Conservation (phyloP, 768 basidiomycete species). For the Macrolepiota fuliginosa region DNA sequence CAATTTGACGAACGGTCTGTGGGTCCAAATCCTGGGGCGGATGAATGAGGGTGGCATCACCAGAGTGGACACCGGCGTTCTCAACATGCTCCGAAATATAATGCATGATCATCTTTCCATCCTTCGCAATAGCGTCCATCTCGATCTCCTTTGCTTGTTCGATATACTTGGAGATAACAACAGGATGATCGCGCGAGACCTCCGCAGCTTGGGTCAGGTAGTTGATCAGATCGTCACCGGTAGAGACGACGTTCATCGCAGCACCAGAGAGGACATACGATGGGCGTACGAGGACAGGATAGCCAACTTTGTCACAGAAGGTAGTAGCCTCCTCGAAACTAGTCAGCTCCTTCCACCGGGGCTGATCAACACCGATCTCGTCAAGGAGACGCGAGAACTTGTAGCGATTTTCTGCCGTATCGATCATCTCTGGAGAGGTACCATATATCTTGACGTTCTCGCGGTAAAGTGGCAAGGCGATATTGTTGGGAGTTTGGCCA, state of each 20-base stretch:
- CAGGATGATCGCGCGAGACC: slow-evolving; percentile 86
- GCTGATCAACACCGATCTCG: slow-evolving; percentile 98
- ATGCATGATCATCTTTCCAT: slow-evolving; percentile 99
- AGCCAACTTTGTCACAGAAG: slow-evolving; percentile 93
- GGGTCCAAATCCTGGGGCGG: slow-evolving; percentile 98
- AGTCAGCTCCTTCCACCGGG: slow-evolving; percentile 94
- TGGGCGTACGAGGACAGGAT: slow-evolving; percentile 94
- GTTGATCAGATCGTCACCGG: slow-evolving; percentile 83
- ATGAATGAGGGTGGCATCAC: slow-evolving; percentile 96
- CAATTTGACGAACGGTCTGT: slow-evolving; percentile 92
- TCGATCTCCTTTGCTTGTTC: slow-evolving; percentile 99
- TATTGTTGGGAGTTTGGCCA: slow-evolving; percentile 98
- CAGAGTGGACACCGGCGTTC: slow-evolving; percentile 98
- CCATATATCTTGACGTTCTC: slow-evolving; percentile 99
- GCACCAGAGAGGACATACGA: slow-evolving; percentile 99
- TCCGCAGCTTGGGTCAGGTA: slow-evolving; percentile 95
- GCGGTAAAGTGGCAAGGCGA: slow-evolving; percentile 91
- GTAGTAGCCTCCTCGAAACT: slow-evolving; percentile 82
- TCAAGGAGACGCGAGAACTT: slow-evolving; percentile 98
- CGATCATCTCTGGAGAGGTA: slow-evolving; percentile 99
- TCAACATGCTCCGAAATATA: slow-evolving; percentile 99
- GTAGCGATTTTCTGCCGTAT: slow-evolving; percentile 98
- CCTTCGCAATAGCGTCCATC: slow-evolving; percentile 98
- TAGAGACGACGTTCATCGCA: slow-evolving; percentile 99
- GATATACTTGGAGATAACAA: slow-evolving; percentile 99